Evolutionary conservation across 176 grass and related monocot species (phyloP).

Genomic region (Alopecurus myosuroides): DNA sequence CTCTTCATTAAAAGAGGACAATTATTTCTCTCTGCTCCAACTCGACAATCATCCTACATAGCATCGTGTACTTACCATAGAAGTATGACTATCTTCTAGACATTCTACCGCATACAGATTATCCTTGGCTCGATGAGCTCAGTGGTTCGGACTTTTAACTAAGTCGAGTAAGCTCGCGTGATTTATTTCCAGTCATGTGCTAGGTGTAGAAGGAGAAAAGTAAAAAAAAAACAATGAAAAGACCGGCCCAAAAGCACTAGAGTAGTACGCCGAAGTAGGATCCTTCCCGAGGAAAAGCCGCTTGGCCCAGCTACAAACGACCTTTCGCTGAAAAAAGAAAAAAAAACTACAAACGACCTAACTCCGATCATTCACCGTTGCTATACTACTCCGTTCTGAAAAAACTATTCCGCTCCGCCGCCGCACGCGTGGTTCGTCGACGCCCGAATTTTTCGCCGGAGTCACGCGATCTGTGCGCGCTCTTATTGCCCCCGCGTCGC

Average conservation of each 20-base stretch:
- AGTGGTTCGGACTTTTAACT: too few species aligned
- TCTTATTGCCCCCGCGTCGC: not conserved
- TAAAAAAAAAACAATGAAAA: not conserved
- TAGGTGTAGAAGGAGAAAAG: too few species aligned
- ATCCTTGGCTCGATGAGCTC: too few species aligned
- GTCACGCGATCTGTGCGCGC: not conserved
- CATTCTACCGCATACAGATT: too few species aligned
- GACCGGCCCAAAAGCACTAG: not conserved
- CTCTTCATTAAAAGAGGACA: too few species aligned
- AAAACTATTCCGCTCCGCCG: not conserved
- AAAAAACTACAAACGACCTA: not conserved
- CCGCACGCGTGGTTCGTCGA: not conserved
- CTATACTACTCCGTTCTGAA: not conserved
- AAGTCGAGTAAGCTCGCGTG: too few species aligned
- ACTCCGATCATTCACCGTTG: not conserved
- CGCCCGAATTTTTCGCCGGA: not conserved
- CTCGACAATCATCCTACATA: too few species aligned
- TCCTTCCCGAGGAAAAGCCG: not conserved
- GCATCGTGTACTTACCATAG: too few species aligned
- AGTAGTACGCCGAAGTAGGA: not conserved
- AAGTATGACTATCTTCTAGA: too few species aligned
- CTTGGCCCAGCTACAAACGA: not conserved
- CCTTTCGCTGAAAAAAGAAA: too few species aligned
- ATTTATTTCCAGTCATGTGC: too few species aligned
- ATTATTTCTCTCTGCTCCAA: too few species aligned